Evolutionary conservation across 306 rosid species (phyloP), one percentile per base, ranked within the genome.

Genomic region (Datisca glomerata): DNA sequence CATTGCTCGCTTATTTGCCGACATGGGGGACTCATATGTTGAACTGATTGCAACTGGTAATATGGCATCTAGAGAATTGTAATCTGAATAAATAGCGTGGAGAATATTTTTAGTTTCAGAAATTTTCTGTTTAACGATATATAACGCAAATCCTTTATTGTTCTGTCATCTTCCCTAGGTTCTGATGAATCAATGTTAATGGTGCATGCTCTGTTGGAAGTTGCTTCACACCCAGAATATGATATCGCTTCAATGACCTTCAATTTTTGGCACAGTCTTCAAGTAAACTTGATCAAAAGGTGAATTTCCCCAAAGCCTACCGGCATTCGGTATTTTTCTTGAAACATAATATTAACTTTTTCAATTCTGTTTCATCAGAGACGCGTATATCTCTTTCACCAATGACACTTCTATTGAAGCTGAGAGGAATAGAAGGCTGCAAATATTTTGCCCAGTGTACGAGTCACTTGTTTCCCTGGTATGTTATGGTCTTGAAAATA

Each of bases 231-330:
- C 57, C 80, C 98, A 4, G 98, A 91, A 56, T 75, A 84, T 60
- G 78, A 78, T 65, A 85, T 91, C 47, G 96, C 98, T 45, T 71
- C 85, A 40, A 68, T 91, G 98, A 91, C 96, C 20, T 91, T 80
- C 72, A 91, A 91, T 59, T 91, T 91, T 70, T 91, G 98, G 98
- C 98, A 91, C 14, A 91, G 82, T 71, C 92, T 91, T 54, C 98
- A 91, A 69, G 71, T 66, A 69, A 73, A 69, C 76, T 78, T 84
- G 70, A 91, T 87, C 61, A 91, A 46, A 69, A 68, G 92, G 98
- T 91, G 61, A 56, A 40, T 39, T 33, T 8, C 14, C 41, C 61
- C 31, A 29, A 43, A 45, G 47, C 33, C 57, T 5, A 35, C 21
- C 22, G 12, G 31, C 24, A 23, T 61, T 24, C 27, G 12, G 29